Evolutionary conservation across 257 asterid genomes (phyloP), one percentile per base, ranked within the genome.

Genomic region (Capsicum baccatum): DNA sequence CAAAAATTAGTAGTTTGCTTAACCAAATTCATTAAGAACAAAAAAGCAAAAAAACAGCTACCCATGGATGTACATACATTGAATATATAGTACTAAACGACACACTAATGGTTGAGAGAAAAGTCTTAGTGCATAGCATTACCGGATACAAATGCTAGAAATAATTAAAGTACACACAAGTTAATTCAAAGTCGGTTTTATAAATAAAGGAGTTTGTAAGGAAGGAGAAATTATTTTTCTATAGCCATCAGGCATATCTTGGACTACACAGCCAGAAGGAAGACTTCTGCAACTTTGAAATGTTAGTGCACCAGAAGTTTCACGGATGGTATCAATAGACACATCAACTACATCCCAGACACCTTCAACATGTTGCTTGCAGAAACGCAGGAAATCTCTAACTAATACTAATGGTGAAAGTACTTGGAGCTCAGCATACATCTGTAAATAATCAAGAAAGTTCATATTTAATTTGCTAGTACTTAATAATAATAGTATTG

Each of bases 181-280:
- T 63, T 63, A 0, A n/a, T 19, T 60, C 2, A 26, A 26, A 26
- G 2, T 26, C 33, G 33, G 33, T 26, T 26, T 26, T 26, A 26
- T 26, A 26, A 26, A 26, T 1, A 26, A 26, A 26, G 63, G 47
- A 83, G 85, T 62, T 26, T 67, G 57, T 69, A 47, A 12, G 52
- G 68, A 86, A 54, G 80, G 21, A 82, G 83, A 57, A 78, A 89
- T 57, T 86, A 94, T 98, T 94, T 93, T 95, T 73, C 97, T 93
- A 84, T 95, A 97, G 82, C 98, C 98, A 87, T 97, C 95, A 35
- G 98, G 96, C 99, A 94, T 94, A 83, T 97, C 99, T 85, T 97
- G 97, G 26, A 95, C 97, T 11, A 95, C 89, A 79, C 97, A 95
- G 68, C 99, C 99, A 14, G 99, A 97, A 64, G 99, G 98, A 12